phyloP scores from a whole-genome alignment of 139 green algal genomes.

The Closterium sp. region DNA sequence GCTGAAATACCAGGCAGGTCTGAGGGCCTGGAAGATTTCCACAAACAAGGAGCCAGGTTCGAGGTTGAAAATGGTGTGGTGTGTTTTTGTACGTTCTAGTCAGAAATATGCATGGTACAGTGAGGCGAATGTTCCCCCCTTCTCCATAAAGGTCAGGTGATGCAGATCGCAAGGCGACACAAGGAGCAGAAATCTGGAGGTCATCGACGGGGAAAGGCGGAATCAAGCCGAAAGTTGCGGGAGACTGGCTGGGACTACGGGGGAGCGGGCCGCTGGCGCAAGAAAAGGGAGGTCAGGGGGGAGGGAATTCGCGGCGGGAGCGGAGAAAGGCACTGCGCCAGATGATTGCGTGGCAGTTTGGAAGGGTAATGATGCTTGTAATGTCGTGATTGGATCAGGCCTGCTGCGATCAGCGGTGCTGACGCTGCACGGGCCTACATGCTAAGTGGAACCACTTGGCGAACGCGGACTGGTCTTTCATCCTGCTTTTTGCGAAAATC shows the following conservation, averaged over 20 bases:
- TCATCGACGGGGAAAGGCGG: background rate
- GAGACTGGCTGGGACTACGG: background rate
- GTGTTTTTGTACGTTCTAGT: too few species aligned
- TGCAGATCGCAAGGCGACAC: background rate
- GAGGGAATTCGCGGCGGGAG: background rate
- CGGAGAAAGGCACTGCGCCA: background rate
- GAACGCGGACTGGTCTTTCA: background rate
- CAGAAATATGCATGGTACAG: too few species aligned
- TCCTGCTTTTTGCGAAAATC: too few species aligned
- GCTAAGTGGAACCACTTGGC: background rate
- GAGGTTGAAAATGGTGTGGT: too few species aligned
- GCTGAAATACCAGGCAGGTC: too few species aligned
- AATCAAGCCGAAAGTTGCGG: background rate
- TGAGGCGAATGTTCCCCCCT: too few species aligned
- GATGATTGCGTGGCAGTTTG: background rate
- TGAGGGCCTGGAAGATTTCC: too few species aligned
- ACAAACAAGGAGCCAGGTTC: too few species aligned
- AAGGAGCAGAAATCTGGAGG: background rate
- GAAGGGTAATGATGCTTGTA: background rate
- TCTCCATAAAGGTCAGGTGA: background rate
- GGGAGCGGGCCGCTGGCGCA: too few species aligned
- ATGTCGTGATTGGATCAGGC: background rate
- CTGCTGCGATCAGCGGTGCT: too few species aligned
- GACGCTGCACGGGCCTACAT: too few species aligned
- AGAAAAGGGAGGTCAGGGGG: background rate